Conservation (phyloP, 2,329 filamentous ascomycete species). For the Fusarium phyllophilum region DNA sequence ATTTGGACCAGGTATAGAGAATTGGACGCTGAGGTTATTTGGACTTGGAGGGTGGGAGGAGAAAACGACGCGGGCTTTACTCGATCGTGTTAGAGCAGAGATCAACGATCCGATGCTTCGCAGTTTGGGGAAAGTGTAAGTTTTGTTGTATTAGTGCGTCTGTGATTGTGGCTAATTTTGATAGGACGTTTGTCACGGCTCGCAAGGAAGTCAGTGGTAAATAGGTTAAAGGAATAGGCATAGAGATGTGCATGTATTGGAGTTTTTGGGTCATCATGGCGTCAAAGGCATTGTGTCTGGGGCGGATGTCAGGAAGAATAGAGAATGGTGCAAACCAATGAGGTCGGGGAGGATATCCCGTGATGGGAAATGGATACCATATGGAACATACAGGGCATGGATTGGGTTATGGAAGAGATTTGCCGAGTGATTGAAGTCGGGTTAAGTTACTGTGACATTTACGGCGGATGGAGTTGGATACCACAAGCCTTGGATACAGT, state of each 20-base stretch:
- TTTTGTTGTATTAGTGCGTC: background rate
- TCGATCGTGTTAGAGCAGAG: constrained; percentile 48
- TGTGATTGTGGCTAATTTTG: background rate
- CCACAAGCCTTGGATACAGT: background rate
- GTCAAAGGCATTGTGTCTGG: background rate
- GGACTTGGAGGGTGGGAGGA: constrained; percentile 48
- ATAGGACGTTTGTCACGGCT: constrained; percentile 48
- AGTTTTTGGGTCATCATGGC: constrained; percentile 26
- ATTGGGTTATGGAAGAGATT: background rate
- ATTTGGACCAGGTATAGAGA: constrained; percentile 39
- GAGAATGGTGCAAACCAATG: constrained; percentile 1
- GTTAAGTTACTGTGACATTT: background rate
- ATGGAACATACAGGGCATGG: background rate
- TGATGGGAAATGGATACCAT: background rate
- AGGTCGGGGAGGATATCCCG: background rate
- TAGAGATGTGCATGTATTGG: constrained; percentile 9
- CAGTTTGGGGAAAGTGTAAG: constrained; percentile 48
- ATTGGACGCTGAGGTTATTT: constrained; percentile 49
- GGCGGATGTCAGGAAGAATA: background rate
- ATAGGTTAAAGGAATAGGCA: background rate
- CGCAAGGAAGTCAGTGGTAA: constrained; percentile 39
- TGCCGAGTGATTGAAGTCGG: background rate
- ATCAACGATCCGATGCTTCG: constrained; percentile 44
- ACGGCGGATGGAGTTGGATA: background rate
- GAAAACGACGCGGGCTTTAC: constrained; percentile 44